Conservation (phyloP, 306 rosid genomes). For the Sophora flavescens region DNA sequence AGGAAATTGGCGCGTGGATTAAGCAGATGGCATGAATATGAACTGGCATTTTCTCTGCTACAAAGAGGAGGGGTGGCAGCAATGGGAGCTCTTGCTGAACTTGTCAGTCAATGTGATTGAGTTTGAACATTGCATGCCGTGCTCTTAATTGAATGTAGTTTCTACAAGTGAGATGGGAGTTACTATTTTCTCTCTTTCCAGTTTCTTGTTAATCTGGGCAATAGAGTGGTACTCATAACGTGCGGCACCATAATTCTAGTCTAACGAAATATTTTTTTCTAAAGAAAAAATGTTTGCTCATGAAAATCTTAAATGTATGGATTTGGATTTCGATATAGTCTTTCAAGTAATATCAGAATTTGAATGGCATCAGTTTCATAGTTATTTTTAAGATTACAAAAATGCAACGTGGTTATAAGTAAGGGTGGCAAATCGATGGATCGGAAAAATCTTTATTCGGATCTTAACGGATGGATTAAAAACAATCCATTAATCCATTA, state of each 20-base stretch:
- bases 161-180: slow-evolving; percentile 1
- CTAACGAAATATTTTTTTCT: not conserved
- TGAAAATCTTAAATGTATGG: not conserved
- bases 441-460: too few species aligned
- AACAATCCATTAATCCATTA: too few species aligned
- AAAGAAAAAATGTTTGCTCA: not conserved
- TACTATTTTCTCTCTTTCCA: not conserved
- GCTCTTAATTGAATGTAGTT: not conserved
- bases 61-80: slow-evolving; percentile 76
- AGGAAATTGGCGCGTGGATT: slow-evolving; percentile 64
- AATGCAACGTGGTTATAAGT: not conserved
- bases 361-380: not conserved
- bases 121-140: slow-evolving; percentile 6
- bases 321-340: slow-evolving; percentile 5
- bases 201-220: not conserved
- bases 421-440: too few species aligned
- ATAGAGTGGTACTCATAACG: not conserved
- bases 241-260: slow-evolving; percentile 2
- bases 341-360: not conserved
- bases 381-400: not conserved
- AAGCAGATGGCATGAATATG: slow-evolving; percentile 71
- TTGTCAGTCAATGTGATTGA: slow-evolving; percentile 45
- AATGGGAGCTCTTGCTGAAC: slow-evolving; percentile 73
- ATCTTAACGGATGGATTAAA: too few species aligned
- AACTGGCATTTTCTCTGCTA: slow-evolving; percentile 73